Evolutionary conservation across 805 yeast genomes (phyloP), one percentile per base, ranked within the genome.

Genomic region (Cyberlindnera japonica): DNA sequence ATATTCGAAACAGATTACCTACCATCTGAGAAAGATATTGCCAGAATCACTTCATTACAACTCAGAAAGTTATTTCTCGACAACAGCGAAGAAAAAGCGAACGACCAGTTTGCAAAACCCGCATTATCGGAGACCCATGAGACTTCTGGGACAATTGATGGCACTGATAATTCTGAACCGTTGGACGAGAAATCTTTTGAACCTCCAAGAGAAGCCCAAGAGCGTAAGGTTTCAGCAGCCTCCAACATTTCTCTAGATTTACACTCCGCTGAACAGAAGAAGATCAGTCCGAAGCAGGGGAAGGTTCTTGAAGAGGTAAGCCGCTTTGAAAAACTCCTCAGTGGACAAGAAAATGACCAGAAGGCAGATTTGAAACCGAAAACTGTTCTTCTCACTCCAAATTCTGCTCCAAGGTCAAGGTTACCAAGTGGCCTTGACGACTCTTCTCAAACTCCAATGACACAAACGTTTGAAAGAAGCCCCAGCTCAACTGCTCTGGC

Each of bases 1-100:
- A 83, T 77, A 7, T 91, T 93, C 64, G 97, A 86, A 44, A 72
- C 73, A 32, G 71, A 72, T 16, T 93, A 75, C 56, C 72, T 91
- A 44, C 98, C 98, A 1, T 79, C 95, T 8, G 98, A 93, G 59
- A 86, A 82, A 54, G 99, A 93, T 70, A 85, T 93, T 50, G 81
- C 95, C 5, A 72, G 87, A 47, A 85, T 93, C 32, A 90, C 99
- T 2, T 84, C 95, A 4, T 81, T 82, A 51, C 98, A 91, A 57
- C 66, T 91, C 53, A 78, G 81, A 45, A 83, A 81, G 49, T 70
- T 90, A 35, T 80, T 91, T 50, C 63, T 76, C 53, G 89, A 80
- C 40, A 72, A 70, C 41, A 62, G 68, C 29, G 58, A 47, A 23
- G 58, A 48, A 33, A 54, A 40, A n/a, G n/a, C n/a, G n/a, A n/a